Evolutionary conservation across 1,284 basidiomycete genomes (phyloP).

Genomic region (Ustilago curta): DNA sequence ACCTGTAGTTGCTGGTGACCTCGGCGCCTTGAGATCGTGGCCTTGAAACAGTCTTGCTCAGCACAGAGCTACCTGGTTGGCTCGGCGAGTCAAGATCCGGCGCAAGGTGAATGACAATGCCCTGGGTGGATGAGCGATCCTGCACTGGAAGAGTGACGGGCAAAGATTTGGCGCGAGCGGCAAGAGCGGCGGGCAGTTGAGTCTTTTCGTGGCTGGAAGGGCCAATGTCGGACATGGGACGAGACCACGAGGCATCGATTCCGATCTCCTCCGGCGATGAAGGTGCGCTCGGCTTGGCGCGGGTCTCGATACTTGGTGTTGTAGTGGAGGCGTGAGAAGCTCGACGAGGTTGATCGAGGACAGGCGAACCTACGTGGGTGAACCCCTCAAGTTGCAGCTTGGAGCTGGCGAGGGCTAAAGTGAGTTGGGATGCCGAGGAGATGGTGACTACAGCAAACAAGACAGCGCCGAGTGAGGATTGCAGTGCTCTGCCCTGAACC

Average conservation of each 20-base stretch:
- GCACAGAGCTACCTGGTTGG: not conserved
- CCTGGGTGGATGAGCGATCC: not conserved
- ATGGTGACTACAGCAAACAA: slow-evolving; percentile 23
- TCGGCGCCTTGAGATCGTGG: not conserved
- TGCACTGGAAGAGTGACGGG: not conserved
- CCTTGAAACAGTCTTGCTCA: not conserved
- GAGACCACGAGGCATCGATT: slow-evolving; percentile 9
- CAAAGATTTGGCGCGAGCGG: slow-evolving; percentile 4
- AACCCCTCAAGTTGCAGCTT: slow-evolving; percentile 29
- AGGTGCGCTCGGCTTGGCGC: slow-evolving; percentile 22
- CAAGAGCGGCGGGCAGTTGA: not conserved
- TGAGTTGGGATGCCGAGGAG: slow-evolving; percentile 19
- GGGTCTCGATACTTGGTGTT: not conserved
- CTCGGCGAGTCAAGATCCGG: not conserved
- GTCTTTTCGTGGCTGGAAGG: not conserved
- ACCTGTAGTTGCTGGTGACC: not conserved
- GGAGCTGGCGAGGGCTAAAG: slow-evolving; percentile 16
- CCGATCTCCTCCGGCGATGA: slow-evolving; percentile 16
- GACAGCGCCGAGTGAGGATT: slow-evolving; percentile 13
- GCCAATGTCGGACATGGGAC: slow-evolving; percentile 10
- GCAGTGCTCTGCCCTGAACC: slow-evolving; percentile 17
- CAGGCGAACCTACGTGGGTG: slow-evolving; percentile 12
- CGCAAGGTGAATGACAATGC: slow-evolving; percentile 27
- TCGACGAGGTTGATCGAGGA: slow-evolving; percentile 15
- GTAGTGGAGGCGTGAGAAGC: slow-evolving; percentile 21